Evolutionary conservation across 495 filamentous ascomycete species (phyloP), one percentile per base, ranked within the genome.

Genomic region (Penicillium antarcticum): DNA sequence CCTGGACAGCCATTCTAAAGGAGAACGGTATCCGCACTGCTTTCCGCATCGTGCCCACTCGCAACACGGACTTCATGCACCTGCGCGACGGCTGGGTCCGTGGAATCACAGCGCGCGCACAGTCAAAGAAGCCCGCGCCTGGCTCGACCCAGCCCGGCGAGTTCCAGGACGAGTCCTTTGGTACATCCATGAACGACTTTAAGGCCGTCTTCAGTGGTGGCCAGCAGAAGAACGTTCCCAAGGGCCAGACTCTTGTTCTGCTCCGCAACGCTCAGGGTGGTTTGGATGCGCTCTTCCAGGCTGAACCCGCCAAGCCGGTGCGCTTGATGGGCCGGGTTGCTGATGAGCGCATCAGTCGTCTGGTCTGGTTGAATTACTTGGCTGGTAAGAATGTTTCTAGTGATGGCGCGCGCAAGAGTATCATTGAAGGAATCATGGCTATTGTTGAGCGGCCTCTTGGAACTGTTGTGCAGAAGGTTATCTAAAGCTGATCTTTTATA

Each of bases 11-110:
- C 19, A 73, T 96, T 2, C 64, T 97, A 36, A 74, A 74, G 51
- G 69, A 80, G 1, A 72, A 80, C 18, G 79, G 83, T 0, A 75
- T 88, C 9, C 80, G 86, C 7, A 92, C 85, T 1, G 79, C 84
- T 1, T 80, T 91, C 63, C 78, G 91, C 6, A 83, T 97, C 43
- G 85, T 92, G 8, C 94, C 95, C 0, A 87, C 86, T 0, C 78
- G 89, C 29, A 89, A 91, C 66, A 97, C 94, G 4, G 91, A 96
- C 67, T 96, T 96, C 69, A 77, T 84, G 63, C 94, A 98, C 62
- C 62, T 98, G 53, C 80, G 91, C 29, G 94, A 98, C 63, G 92
- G 88, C 0, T 96, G 88, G 76, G 88, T 97, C 17, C 80, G 89
- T 2, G 86, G 87, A 14, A 86, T 98, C 55, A 87, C 88, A 29